Evolutionary conservation across 805 yeast genomes (phyloP), one percentile per base, ranked within the genome.

Genomic region (Metschnikowia continentalis): DNA sequence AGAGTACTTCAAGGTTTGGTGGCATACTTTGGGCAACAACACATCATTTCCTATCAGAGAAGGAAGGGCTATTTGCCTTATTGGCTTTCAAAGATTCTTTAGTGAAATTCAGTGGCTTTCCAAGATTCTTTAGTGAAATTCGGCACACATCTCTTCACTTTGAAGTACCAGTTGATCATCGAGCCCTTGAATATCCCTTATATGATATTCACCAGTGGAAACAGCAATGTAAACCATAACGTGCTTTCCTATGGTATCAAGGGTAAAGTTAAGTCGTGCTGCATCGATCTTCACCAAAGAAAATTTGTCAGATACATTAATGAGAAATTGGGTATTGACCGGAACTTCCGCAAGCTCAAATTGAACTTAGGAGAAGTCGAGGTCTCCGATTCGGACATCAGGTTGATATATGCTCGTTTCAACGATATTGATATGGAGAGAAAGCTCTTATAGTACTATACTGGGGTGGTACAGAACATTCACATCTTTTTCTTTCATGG

Each of bases 301-400:
- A 63, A 66, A 50, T 51, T 68, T 35, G 65, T 70, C 19, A 63
- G 70, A 1, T 71, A 71, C 57, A 66, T 71, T 23, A 73, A 73
- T 48, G 66, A 70, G 37, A 68, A 70, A 42, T 64, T 74, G 54
- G 62, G 66, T 10, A 70, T 70, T 32, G 62, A 62, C 32, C 70
- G 68, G 49, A 62, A 68, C 50, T 64, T 70, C 2, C 69, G 80
- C 66, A 79, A 79, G 50, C 76, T 88, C 67, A 79, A 78, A 55
- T 75, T 85, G 74, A 79, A 83, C 54, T 69, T 76, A 43, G 92
- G 88, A 4, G 90, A 86, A 61, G 76, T 90, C 22, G 88, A 85
- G 57, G 79, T 87, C 51, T 73, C 76, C 13, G 78, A 78, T 17
- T 83, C 89, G 5, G 96, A 90, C 62, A 65, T 89, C 11, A 68